Conservation (phyloP, 192 early-diverging fungal genomes). For the Rhizophagus prolifer region DNA sequence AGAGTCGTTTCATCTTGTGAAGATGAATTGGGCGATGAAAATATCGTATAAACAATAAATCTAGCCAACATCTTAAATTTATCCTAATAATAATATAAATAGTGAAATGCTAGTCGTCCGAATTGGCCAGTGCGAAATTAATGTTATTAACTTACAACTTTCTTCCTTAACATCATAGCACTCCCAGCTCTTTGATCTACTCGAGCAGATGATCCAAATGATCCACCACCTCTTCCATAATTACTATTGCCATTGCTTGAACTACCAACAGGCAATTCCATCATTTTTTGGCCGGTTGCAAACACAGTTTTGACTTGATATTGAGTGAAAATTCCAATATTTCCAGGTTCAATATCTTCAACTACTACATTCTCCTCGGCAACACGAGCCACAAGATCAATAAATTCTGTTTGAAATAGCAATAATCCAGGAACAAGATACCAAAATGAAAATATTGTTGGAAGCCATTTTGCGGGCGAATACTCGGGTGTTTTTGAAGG, state of each 20-base stretch:
- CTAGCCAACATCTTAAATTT: conserved; percentile 66
- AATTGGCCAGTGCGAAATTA: not conserved
- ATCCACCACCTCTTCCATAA: conserved; percentile 49
- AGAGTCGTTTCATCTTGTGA: conserved; percentile 50
- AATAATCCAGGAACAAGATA: conserved; percentile 60
- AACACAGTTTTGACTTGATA: conserved; percentile 63
- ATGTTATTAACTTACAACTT: conserved; percentile 27
- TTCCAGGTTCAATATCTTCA: conserved; percentile 34
- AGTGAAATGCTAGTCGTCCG: too few species aligned
- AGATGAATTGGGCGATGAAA: conserved; percentile 37
- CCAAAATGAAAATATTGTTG: conserved; percentile 85
- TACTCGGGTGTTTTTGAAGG: conserved; percentile 61
- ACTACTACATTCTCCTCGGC: conserved; percentile 50
- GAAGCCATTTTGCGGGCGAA: conserved; percentile 66
- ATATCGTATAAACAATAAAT: conserved; percentile 81
- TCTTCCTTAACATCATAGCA: conserved; percentile 38
- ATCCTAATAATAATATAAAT: conserved; percentile 33
- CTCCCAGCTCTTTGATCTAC: conserved; percentile 39
- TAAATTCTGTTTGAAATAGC: conserved; percentile 67
- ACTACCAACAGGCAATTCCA: conserved; percentile 58
- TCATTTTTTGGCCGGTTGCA: conserved; percentile 44
- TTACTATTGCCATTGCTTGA: conserved; percentile 44
- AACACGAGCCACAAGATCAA: conserved; percentile 70
- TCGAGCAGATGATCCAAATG: conserved; percentile 42
- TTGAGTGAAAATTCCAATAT: conserved; percentile 56